phyloP scores from a whole-genome alignment of 2,329 filamentous ascomycete genomes.

The Colletotrichum plurivorum region DNA sequence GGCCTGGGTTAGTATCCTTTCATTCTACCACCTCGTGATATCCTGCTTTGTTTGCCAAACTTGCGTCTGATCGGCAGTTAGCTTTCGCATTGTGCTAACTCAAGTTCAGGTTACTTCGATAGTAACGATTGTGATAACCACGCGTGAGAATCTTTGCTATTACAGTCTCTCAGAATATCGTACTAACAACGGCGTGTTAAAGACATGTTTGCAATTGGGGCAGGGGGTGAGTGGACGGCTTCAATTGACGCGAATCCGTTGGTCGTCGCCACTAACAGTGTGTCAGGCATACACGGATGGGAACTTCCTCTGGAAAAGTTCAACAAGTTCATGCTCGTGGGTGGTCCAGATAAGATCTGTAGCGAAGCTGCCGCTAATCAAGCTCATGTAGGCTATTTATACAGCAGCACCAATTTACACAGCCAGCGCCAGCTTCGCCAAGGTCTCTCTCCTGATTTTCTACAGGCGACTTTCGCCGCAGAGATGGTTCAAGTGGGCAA shows the following conservation, averaged over 20 bases:
- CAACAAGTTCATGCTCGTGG: conserved; percentile 45
- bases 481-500: conserved; percentile 49
- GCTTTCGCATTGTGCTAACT: conserved; percentile 1
- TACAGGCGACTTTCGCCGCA: conserved; percentile 54
- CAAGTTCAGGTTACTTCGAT: conserved; percentile 24
- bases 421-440: conserved; percentile 52
- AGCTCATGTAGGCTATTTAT: conserved; percentile 44
- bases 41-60: background rate
- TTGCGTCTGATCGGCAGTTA: background rate
- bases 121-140: conserved; percentile 20
- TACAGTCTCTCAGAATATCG: background rate
- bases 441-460: conserved; percentile 55
- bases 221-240: conserved; percentile 40
- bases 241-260: too few relatives aligned
- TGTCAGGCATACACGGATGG: conserved; percentile 46
- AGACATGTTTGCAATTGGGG: conserved; percentile 48
- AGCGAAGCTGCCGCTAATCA: too few relatives aligned
- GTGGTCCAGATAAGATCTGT: background rate
- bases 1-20: conserved; percentile 7
- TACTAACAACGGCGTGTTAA: background rate
- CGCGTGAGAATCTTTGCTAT: conserved; percentile 3
- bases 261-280: too few relatives aligned
- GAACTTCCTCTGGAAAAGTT: conserved; percentile 48
- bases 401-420: conserved; percentile 50
- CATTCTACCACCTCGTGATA: too few relatives aligned